phyloP scores from a whole-genome alignment of 2,329 filamentous ascomycete genomes.

The Leptoxyphium fumago region DNA sequence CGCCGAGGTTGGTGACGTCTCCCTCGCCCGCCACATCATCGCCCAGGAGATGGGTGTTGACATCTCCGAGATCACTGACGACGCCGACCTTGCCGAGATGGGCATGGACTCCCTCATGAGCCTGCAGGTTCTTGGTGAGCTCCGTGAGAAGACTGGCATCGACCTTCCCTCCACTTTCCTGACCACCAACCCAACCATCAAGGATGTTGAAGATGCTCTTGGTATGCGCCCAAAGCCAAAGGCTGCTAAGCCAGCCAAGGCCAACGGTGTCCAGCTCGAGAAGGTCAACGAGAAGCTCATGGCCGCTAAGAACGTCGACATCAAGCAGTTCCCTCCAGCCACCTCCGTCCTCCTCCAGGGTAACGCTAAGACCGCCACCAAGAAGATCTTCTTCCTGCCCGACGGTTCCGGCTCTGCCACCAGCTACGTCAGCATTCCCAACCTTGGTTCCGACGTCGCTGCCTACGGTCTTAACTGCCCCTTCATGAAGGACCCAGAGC shows the following conservation, averaged over 20 bases:
- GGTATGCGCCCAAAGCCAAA: constrained; percentile 36
- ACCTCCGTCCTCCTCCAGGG: constrained; percentile 44
- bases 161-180: constrained; percentile 41
- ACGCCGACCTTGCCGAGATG: constrained; percentile 46
- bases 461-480: constrained; percentile 50
- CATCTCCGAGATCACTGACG: constrained; percentile 37
- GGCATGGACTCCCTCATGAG: constrained; percentile 41
- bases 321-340: constrained; percentile 31
- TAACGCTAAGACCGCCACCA: constrained; percentile 40
- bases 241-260: constrained; percentile 16
- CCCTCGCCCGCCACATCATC: constrained; percentile 34
- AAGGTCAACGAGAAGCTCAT: constrained; percentile 34
- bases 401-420: constrained; percentile 46
- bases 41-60: constrained; percentile 52
- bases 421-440: constrained; percentile 49
- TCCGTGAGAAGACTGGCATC: constrained; percentile 35
- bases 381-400: constrained; percentile 39
- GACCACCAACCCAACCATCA: constrained; percentile 45
- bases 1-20: constrained; percentile 25
- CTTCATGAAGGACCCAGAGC: constrained; percentile 54
- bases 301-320: constrained; percentile 23
- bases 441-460: constrained; percentile 35
- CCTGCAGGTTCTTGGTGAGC: constrained; percentile 35
- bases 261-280: constrained; percentile 25
- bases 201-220: constrained; percentile 50